Percentiles rank a stretch among this genome's conserved stretches.
These are phyloP conservation scores for Urtica urens DNA, from an alignment of 306 rosid genomes.

Conservation along the genomic window DNA sequence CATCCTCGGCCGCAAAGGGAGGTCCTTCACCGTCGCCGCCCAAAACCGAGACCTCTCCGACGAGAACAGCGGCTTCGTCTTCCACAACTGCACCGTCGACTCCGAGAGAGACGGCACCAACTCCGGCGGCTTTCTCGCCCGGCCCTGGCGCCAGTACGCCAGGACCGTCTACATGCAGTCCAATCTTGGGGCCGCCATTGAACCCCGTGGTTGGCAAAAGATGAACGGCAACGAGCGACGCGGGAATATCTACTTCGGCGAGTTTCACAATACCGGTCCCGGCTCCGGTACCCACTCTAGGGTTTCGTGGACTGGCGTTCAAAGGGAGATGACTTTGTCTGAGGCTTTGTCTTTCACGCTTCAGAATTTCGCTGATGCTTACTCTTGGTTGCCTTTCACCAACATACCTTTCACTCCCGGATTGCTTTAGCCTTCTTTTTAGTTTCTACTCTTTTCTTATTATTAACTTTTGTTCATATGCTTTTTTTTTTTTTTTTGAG, in stretches of 20 bases:
- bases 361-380: slow-evolving; percentile 42
- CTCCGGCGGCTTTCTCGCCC: slow-evolving; percentile 31
- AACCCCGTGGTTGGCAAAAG: slow-evolving; percentile 57
- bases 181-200: slow-evolving; percentile 44
- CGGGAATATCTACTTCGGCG: slow-evolving; percentile 61
- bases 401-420: slow-evolving; percentile 56
- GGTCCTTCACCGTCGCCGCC: slow-evolving; percentile 49
- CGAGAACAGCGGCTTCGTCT: slow-evolving; percentile 56
- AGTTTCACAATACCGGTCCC: slow-evolving; percentile 52
- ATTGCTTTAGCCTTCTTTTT: slow-evolving; percentile 13
- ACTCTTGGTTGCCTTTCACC: slow-evolving; percentile 62
- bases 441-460: too few relatives aligned
- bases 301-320: slow-evolving; percentile 63
- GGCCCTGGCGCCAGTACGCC: slow-evolving; percentile 43
- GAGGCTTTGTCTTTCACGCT: slow-evolving; percentile 67
- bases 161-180: slow-evolving; percentile 59
- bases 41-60: slow-evolving; percentile 64
- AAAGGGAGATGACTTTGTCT: slow-evolving; percentile 36
- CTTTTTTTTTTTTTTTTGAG: too few relatives aligned
- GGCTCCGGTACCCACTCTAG: slow-evolving; percentile 48
- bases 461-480: too few relatives aligned
- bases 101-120: slow-evolving; percentile 40
- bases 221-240: slow-evolving; percentile 61
- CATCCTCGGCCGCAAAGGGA: slow-evolving; percentile 32
- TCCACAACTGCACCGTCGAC: slow-evolving; percentile 61